phyloP scores from a whole-genome alignment of 2,329 filamentous ascomycete genomes.

The Colletotrichum plurivorum region DNA sequence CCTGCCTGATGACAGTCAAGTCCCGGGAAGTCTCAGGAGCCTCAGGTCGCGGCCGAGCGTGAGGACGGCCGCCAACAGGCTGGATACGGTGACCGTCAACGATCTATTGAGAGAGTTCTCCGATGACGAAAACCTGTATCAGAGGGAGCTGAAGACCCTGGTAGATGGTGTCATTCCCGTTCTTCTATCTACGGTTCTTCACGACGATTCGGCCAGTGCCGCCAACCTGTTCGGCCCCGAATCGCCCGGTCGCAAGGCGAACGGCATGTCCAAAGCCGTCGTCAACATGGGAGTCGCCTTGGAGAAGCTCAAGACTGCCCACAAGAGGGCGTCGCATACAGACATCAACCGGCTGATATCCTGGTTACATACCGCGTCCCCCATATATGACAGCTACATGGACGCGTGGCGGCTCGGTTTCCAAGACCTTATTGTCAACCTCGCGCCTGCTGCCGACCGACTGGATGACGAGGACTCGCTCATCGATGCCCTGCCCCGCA shows the following conservation, averaged over 20 bases:
- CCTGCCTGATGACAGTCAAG: conserved; percentile 70
- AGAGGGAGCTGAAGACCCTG: conserved; percentile 90
- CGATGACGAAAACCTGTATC: conserved; percentile 89
- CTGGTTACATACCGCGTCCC: conserved; percentile 85
- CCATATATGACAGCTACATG: conserved; percentile 88
- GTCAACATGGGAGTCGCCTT: conserved; percentile 94
- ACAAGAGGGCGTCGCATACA: conserved; percentile 83
- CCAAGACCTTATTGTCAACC: conserved; percentile 93
- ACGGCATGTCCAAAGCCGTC: conserved; percentile 85
- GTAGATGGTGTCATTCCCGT: conserved; percentile 97
- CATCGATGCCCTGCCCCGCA: conserved; percentile 71
- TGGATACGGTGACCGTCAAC: conserved; percentile 77
- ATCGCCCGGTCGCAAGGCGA: conserved; percentile 63
- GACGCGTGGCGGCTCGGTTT: conserved; percentile 93
- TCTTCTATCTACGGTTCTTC: conserved; percentile 86
- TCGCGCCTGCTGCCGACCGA: conserved; percentile 75
- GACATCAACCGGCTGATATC: conserved; percentile 79
- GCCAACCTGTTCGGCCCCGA: conserved; percentile 77
- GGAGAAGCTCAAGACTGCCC: conserved; percentile 84
- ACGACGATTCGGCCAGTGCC: conserved; percentile 74
- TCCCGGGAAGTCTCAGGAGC: conserved; percentile 75
- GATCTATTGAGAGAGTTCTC: conserved; percentile 86
- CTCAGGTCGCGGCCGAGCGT: conserved; percentile 84
- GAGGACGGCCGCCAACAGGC: conserved; percentile 77
- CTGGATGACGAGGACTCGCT: conserved; percentile 73